phyloP scores from a whole-genome alignment of 768 basidiomycete genomes.

The Mycena chlorophos region DNA sequence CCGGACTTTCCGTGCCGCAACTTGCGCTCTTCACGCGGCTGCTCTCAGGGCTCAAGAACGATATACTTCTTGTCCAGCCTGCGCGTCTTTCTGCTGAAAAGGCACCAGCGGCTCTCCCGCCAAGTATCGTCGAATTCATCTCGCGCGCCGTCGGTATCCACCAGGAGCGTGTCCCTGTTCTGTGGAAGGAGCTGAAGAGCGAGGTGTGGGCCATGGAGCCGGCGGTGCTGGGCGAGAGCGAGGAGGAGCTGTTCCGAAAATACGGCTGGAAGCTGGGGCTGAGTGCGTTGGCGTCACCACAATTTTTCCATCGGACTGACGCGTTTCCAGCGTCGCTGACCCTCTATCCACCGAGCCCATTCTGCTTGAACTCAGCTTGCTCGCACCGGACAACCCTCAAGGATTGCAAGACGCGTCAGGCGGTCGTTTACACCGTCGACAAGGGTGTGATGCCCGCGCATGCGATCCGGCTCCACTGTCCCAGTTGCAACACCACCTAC shows the following conservation, averaged over 20 bases:
- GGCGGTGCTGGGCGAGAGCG: neutral
- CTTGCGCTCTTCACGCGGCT: neutral
- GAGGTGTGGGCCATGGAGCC: constrained; percentile 2
- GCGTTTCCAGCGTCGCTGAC: constrained; percentile 1
- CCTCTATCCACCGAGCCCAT: constrained; percentile 2
- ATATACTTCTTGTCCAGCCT: constrained; percentile 1
- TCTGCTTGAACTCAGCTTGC: neutral
- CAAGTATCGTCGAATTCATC: neutral
- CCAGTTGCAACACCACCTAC: constrained; percentile 24
- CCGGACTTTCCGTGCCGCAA: too few species aligned
- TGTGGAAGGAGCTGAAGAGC: neutral
- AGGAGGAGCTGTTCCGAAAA: constrained; percentile 6
- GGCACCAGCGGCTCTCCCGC: neutral
- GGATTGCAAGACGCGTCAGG: constrained; percentile 21
- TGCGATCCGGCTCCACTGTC: constrained; percentile 25
- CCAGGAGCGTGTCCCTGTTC: neutral
- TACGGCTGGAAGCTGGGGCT: constrained; percentile 8
- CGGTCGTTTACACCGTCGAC: constrained; percentile 18
- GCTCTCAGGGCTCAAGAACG: constrained; percentile 3
- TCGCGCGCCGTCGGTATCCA: neutral
- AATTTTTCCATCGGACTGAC: neutral
- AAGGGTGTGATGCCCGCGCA: constrained; percentile 27
- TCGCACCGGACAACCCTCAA: constrained; percentile 8
- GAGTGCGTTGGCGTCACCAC: neutral
- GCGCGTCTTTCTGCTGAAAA: neutral